Evolutionary conservation across 495 filamentous ascomycete genomes (phyloP), one percentile per base, ranked within the genome.

Genomic region (Lasiosphaeria ovina): DNA sequence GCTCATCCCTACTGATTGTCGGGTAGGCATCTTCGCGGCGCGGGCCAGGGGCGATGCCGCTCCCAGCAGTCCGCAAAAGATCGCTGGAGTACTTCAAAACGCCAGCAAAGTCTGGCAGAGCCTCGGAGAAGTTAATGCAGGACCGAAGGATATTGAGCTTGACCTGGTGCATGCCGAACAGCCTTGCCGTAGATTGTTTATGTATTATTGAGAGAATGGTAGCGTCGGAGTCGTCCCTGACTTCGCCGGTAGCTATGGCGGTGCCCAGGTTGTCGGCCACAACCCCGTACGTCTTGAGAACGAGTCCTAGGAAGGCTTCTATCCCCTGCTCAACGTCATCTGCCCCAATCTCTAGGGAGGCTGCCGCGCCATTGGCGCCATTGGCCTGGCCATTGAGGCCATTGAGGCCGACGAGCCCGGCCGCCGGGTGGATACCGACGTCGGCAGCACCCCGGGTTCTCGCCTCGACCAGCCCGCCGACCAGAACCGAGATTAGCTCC

Each of bases 381-480:
- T 74, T 79, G 4, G 66, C 64, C 32, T 73, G 73, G 9, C 76
- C 77, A 47, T 77, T 77, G 3, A 73, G 69, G 24, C 75, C 66
- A 52, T 78, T 80, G 31, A 92, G 73, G 61, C 86, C 86, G 11
- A 86, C 83, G 45, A 95, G 73, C 1, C 89, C 91, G 31, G 94
- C 92, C 33, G 92, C 92, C 50, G 95, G 95, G 73, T 98, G 94
- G 49, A 98, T 88, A 4, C 95, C 94, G 58, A 93, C 88, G 64
- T 97, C 94, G 17, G 95, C 94, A 55, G 94, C 95, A 36, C 92
- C 92, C 57, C 91, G 81, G 57, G 95, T 97, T 44, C 94, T 81
- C 14, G 95, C 95, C 71, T 96, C 90, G n/a, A 96, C 87, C 35
- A 98, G 77, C 1, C 87, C 90, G 57, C 88, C 89, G 55, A 94